Evolutionary conservation across 306 rosid genomes (phyloP).

Genomic region (Trifolium fragiferum): DNA sequence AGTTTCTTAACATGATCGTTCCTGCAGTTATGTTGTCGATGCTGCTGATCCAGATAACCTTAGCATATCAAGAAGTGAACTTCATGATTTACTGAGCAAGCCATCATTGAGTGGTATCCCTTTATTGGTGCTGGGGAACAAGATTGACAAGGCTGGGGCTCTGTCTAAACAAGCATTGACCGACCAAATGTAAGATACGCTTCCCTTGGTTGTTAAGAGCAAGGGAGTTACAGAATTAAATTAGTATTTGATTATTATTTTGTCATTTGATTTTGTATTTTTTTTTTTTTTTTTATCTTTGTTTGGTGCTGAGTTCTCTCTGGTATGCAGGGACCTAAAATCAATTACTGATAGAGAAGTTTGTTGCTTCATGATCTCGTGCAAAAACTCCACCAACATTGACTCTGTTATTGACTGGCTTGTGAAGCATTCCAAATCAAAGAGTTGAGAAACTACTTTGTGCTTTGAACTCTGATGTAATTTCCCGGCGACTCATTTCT

Average conservation of each 20-base stretch:
- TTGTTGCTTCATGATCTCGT: constrained; percentile 93
- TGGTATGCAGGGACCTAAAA: constrained; percentile 73
- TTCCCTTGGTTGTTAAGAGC: constrained; percentile 8
- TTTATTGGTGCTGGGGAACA: constrained; percentile 84
- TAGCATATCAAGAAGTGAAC: constrained; percentile 75
- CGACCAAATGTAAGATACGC: constrained; percentile 70
- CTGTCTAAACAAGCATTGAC: constrained; percentile 77
- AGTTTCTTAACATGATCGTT: constrained; percentile 35
- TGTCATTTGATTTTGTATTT: not conserved
- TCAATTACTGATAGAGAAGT: constrained; percentile 87
- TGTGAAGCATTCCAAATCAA: constrained; percentile 94
- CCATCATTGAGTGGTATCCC: constrained; percentile 84
- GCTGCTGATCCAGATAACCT: constrained; percentile 90
- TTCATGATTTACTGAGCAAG: constrained; percentile 83
- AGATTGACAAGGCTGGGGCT: constrained; percentile 84
- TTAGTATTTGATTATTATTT: not conserved
- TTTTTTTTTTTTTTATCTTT: constrained; percentile 5
- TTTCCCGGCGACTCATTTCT: constrained; percentile 45
- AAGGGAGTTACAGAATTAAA: not conserved
- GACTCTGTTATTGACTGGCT: constrained; percentile 93
- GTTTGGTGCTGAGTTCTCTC: constrained; percentile 31
- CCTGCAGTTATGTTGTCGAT: constrained; percentile 87
- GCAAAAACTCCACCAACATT: constrained; percentile 93
- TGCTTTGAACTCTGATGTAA: constrained; percentile 51
- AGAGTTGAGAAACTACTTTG: constrained; percentile 58